Evolutionary conservation across 169 alveolate species (phyloP).

Genomic region (Fabrea salina): DNA sequence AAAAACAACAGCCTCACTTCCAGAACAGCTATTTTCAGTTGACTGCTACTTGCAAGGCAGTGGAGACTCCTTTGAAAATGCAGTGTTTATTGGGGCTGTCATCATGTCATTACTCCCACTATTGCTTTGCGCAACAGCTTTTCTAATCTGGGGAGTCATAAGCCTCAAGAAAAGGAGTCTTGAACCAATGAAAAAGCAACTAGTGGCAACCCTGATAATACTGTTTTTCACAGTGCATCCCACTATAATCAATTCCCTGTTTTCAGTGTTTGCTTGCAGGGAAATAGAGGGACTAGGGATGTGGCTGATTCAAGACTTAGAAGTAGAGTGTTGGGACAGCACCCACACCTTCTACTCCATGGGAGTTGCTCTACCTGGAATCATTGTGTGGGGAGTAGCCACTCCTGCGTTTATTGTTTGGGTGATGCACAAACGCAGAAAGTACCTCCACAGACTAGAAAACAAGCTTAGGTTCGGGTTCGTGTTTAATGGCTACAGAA

Average conservation of each 20-base stretch:
- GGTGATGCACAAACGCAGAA: not conserved
- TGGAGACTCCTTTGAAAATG: not conserved
- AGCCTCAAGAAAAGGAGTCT: not conserved
- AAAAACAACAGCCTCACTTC: not conserved
- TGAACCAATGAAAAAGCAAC: not conserved
- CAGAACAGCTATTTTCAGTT: slow-evolving; percentile 24
- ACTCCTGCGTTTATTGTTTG: slow-evolving; percentile 37
- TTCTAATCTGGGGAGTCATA: not conserved
- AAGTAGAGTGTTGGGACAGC: slow-evolving; percentile 5
- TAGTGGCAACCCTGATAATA: slow-evolving; percentile 33
- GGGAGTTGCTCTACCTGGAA: slow-evolving; percentile 38
- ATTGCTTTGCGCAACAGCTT: not conserved
- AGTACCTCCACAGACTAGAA: slow-evolving; percentile 9
- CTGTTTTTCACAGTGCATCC: slow-evolving; percentile 50
- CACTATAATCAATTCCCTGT: slow-evolving; percentile 24
- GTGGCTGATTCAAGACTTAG: slow-evolving; percentile 19
- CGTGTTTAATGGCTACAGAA: slow-evolving; percentile 39
- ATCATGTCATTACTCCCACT: not conserved
- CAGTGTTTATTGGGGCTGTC: not conserved
- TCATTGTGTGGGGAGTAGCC: slow-evolving; percentile 48
- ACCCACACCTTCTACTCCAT: slow-evolving; percentile 21
- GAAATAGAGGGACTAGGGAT: slow-evolving; percentile 34
- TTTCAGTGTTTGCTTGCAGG: slow-evolving; percentile 31
- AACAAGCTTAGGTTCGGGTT: slow-evolving; percentile 37
- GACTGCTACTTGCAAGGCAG: slow-evolving; percentile 3